Base-by-base conservation (phyloP, 2,329 filamentous ascomycete species). In the Tolypocladium album region DNA sequence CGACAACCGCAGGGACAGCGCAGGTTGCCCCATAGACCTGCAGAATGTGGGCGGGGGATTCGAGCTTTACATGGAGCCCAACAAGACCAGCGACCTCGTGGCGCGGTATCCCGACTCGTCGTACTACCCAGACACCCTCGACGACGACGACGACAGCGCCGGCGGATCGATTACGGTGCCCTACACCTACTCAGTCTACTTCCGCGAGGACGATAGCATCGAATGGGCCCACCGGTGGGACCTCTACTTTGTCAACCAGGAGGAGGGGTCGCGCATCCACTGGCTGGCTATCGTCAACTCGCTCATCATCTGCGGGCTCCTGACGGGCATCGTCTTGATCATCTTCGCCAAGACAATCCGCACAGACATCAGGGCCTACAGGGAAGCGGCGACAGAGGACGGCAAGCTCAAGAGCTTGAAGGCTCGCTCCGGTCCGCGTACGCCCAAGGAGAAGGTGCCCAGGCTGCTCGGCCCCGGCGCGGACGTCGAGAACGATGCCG, bases 271-370 rank as follows among this genome's bases (percentile, higher is more conserved):
- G 34, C 86, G 85, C 69, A 90, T 93, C 31, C 91, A 96, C 71
- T 95, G 90, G 89, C 79, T 96, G 60, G 90, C 91, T 42, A 93
- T 96, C 64, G 74, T 94, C 72, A 96, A 95, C 75, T 94, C 90
- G 0, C 74, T 96, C 64, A 87, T 92, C 64, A 94, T 96, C 65
- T 90, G 88, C 57, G 88, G 88, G 8, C 78, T 94, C 42, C 77
- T 96, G 50, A 92, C 89, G 1, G 86, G 87, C 22, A 86, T 91
- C 42, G 89, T 94, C 31, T 83, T 90, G 61, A 88, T 95, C 69
- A 92, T 96, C 62, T 78, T 94, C 66, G 82, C 88, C 38, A 85
- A 88, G 67, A 95, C 91, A 0, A 84, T 93, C 56, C 84, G 87
- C 59, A 85, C 86, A 55, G 90, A 95, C 65, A 88, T 92, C 72